A percentile compares a stretch with the other conserved stretches of the same genome.
Conservation (phyloP, 805 yeast species). For the Metschnikowia lachancei region DNA sequence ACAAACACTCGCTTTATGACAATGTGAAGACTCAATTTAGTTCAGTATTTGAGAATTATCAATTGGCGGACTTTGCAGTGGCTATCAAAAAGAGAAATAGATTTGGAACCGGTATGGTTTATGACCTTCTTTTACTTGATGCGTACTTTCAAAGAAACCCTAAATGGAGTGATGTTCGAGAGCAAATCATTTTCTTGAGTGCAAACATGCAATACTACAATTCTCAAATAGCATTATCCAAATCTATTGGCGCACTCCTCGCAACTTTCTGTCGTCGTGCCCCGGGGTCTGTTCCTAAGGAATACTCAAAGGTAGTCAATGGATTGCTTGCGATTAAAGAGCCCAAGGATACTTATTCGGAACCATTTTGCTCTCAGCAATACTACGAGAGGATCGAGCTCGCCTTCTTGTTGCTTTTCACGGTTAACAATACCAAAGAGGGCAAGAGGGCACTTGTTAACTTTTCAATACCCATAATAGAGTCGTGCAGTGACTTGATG, state of each 20-base stretch:
- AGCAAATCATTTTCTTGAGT: conserved; percentile 55
- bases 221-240: conserved; percentile 67
- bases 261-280: conserved; percentile 56
- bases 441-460: conserved; percentile 28
- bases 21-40: conserved; percentile 47
- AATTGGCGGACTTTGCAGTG: conserved; percentile 51
- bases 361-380: conserved; percentile 44
- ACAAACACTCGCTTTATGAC: conserved; percentile 46
- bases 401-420: conserved; percentile 51
- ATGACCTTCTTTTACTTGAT: conserved; percentile 63
- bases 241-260: conserved; percentile 74
- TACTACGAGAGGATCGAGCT: conserved; percentile 65
- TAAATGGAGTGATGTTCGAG: conserved; percentile 34
- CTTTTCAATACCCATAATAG: conserved; percentile 41
- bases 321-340: conserved; percentile 51
- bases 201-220: conserved; percentile 60
- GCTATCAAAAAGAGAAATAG: conserved; percentile 44
- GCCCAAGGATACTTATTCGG: conserved; percentile 50
- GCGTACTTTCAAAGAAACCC: conserved; percentile 44
- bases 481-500: conserved; percentile 45
- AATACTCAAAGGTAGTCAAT: conserved; percentile 35
- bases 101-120: conserved; percentile 53
- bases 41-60: conserved; percentile 44
- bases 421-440: conserved; percentile 34
- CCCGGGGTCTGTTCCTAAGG: conserved; percentile 15